Evolutionary conservation across 1,139 yeast genomes (phyloP), one percentile per base, ranked within the genome.

Genomic region (Meyerozyma elateridarum): DNA sequence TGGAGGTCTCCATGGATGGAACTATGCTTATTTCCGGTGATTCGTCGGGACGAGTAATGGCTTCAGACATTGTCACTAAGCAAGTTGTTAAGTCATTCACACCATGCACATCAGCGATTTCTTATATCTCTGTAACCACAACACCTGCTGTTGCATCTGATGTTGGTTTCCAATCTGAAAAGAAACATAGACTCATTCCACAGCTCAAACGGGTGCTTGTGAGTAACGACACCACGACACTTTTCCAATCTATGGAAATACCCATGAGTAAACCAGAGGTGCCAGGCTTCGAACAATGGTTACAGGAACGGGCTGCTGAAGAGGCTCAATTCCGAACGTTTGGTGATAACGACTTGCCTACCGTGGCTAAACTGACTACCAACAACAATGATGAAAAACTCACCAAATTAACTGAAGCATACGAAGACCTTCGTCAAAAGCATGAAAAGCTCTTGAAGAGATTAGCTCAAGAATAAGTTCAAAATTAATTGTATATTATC

Each of bases 11-110:
- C 1, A 63, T 83, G 48, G 97, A 91, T 50, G 96, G 93, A 3
- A 77, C 89, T 15, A 55, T 64, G 28, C 49, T 91, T 7, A 61
- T 84, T 2, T 76, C 89, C 7, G 97, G 96, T 15, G 95, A 85
- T 51, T 57, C 68, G 0, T 51, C 52, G 13, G 97, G 97, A 1
- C 66, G 74, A 22, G 76, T 85, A 1, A 71, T 73, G 32, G 71
- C 81, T 0, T 71, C 84, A 48, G 96, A 89, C 52, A 66, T 83
- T 6, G 75, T 77, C 5, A 81, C 96, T 2, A 76, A 76, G 47
- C 97, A 91, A 59, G 79, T 84, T 14, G 63, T 79, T 16, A 78
- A 79, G 47, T 73, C 78, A 16, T 66, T 83, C 41, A 76, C 79
- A 35, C 74, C 78, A 15, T 64, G 80, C 32, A 53, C 65, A 55